These are phyloP conservation scores for Podila epicladia DNA, from an alignment of 192 early-diverging fungal species.

Conservation along the genomic window DNA sequence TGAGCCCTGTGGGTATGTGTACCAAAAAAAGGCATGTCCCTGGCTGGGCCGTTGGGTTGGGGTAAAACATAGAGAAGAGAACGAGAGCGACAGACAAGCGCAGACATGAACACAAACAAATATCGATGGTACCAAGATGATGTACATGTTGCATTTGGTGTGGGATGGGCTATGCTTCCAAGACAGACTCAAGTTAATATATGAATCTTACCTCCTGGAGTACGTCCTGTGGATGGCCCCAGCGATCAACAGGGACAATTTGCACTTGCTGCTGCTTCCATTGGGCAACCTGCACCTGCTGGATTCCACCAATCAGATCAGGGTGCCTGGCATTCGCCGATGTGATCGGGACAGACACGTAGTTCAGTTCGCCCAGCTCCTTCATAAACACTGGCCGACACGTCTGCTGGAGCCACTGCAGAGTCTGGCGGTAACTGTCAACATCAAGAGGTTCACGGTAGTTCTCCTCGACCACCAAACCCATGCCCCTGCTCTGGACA, in stretches of 20 bases:
- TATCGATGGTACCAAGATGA: background rate
- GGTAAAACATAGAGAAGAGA: background rate
- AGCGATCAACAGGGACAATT: constrained; percentile 29
- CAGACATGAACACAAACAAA: background rate
- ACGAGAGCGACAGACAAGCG: background rate
- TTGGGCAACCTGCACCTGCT: constrained; percentile 28
- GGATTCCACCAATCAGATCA: constrained; percentile 25
- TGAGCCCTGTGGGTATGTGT: background rate
- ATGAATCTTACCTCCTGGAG: constrained; percentile 40
- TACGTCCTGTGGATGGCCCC: constrained; percentile 35
- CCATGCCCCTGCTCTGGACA: constrained; percentile 22
- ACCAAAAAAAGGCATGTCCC: constrained; percentile 7
- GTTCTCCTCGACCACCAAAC: constrained; percentile 18
- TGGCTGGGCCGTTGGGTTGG: background rate
- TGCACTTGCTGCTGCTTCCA: constrained; percentile 48
- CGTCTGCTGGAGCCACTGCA: constrained; percentile 48
- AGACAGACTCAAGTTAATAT: background rate
- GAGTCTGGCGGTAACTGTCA: constrained; percentile 36
- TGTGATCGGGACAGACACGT: constrained; percentile 34
- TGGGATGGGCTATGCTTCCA: background rate
- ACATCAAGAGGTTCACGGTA: constrained; percentile 20
- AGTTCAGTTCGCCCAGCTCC: constrained; percentile 17
- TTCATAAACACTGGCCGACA: constrained; percentile 51
- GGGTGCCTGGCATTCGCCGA: constrained; percentile 27
- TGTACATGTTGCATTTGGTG: background rate